These are phyloP conservation scores for Ceratobasidium sp. DNA, from an alignment of 1,284 basidiomycete species.

Conservation along the genomic window DNA sequence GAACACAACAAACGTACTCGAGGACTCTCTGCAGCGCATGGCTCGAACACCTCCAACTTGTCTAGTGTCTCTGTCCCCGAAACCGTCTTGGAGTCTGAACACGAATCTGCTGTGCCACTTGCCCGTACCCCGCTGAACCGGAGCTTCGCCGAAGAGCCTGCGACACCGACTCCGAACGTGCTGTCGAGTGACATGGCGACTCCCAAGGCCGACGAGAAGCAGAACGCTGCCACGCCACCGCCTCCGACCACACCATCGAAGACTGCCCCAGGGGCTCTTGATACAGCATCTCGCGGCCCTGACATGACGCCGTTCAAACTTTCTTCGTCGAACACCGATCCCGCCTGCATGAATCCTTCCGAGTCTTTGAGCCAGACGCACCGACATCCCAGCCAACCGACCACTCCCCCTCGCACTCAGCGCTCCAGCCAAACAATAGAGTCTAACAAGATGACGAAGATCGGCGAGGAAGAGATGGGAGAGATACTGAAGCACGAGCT, in stretches of 20 bases:
- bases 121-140: background rate
- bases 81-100: background rate
- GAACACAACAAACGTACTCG: background rate
- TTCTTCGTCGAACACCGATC: background rate
- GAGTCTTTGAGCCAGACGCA: background rate
- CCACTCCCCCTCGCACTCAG: no score
- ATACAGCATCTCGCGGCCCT: background rate
- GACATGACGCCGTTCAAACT: background rate
- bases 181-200: background rate
- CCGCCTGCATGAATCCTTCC: background rate
- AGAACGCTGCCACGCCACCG: background rate
- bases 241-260: background rate
- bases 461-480: background rate
- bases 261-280: background rate
- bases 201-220: background rate
- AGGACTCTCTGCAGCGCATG: background rate
- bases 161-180: background rate
- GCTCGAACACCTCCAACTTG: background rate
- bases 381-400: background rate
- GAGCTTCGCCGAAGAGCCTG: background rate
- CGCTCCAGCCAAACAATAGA: background rate
- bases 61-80: background rate
- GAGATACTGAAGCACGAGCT: constrained; percentile 9
- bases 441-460: background rate
- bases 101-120: background rate